Evolutionary conservation across 345 rosid species (phyloP).

Genomic region (Passiflora organensis): DNA sequence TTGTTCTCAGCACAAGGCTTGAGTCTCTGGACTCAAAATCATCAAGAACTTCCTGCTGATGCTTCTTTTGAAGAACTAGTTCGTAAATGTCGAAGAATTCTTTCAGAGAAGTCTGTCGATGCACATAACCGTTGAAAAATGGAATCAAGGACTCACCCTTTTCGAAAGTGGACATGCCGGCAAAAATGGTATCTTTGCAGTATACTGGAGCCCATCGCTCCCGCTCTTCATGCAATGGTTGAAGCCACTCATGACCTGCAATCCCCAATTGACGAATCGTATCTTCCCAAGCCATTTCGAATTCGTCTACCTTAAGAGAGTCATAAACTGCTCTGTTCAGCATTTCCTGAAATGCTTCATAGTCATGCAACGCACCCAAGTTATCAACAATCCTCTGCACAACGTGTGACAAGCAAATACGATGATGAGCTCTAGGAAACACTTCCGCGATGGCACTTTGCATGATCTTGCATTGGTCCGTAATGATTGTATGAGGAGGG

Average conservation of each 20-base stretch:
- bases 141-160: slow-evolving; percentile 46
- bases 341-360: slow-evolving; percentile 49
- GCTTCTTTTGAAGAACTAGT: slow-evolving; percentile 65
- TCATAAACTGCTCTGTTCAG: slow-evolving; percentile 45
- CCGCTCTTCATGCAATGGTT: slow-evolving; percentile 63
- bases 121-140: slow-evolving; percentile 63
- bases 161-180: slow-evolving; percentile 51
- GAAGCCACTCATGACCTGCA: slow-evolving; percentile 60
- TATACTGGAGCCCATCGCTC: slow-evolving; percentile 77
- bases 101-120: slow-evolving; percentile 72
- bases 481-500: slow-evolving; percentile 56
- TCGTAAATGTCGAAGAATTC: slow-evolving; percentile 88
- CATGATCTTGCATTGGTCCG: slow-evolving; percentile 54
- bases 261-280: slow-evolving; percentile 56
- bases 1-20: slow-evolving; percentile 50
- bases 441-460: slow-evolving; percentile 49
- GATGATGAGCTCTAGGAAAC: slow-evolving; percentile 53
- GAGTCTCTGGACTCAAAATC: slow-evolving; percentile 54
- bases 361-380: slow-evolving; percentile 44
- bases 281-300: slow-evolving; percentile 66
- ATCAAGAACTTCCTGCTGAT: slow-evolving; percentile 56
- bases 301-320: slow-evolving; percentile 57
- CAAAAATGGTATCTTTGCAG: slow-evolving; percentile 64
- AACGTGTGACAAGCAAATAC: slow-evolving; percentile 42
- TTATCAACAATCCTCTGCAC: slow-evolving; percentile 51